These are phyloP conservation scores for Podaxis carcinomalis DNA, from an alignment of 768 basidiomycete genomes.

Conservation along the genomic window DNA sequence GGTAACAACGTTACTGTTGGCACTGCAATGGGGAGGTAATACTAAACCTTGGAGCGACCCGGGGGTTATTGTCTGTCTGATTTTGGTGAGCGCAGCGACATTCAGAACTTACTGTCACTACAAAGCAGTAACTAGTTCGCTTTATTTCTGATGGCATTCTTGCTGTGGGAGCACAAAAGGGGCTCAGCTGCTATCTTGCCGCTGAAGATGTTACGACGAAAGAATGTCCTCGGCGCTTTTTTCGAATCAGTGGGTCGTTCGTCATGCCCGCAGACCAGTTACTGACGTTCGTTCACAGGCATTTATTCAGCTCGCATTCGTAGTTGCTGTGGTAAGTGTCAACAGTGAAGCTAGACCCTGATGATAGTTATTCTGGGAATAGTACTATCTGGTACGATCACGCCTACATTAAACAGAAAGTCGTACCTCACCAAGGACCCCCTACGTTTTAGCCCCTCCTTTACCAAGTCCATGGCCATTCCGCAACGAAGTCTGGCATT, in stretches of 20 bases:
- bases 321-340: neutral
- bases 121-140: neutral
- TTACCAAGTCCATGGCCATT: neutral
- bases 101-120: neutral
- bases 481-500: neutral
- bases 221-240: neutral
- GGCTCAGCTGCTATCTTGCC: neutral
- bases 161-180: neutral
- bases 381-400: neutral
- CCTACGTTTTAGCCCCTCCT: neutral
- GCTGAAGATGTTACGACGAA: neutral
- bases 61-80: neutral
- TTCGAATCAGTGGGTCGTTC: neutral
- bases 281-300: neutral
- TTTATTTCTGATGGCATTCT: neutral
- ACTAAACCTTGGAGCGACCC: neutral
- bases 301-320: neutral
- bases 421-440: neutral
- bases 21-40: neutral
- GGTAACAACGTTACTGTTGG: neutral
- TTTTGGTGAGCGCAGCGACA: neutral
- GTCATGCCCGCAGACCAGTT: neutral
- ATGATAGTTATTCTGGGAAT: neutral
- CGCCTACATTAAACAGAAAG: neutral
- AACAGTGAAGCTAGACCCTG: neutral